Conservation (phyloP, 441 rosid species). For the Raphanus hybrid region DNA sequence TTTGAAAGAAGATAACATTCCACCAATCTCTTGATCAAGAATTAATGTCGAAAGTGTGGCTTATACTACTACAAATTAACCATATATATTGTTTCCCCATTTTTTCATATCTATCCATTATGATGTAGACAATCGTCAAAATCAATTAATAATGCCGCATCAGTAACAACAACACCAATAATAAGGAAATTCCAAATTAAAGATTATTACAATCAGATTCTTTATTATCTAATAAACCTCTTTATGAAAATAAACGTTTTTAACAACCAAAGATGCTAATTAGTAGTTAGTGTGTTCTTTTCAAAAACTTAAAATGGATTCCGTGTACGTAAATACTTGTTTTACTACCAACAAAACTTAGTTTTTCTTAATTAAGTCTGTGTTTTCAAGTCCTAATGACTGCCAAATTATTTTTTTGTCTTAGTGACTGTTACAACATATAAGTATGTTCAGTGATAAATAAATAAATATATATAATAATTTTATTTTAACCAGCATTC, state of each 20-base stretch:
- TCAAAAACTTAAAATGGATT: background rate
- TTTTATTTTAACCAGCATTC: no score
- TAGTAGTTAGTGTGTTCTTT: background rate
- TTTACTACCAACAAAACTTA: background rate
- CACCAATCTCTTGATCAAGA: slow-evolving; percentile 36
- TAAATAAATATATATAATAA: no score
- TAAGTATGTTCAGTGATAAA: no score
- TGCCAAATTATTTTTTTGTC: no score
- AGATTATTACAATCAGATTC: background rate
- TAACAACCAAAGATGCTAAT: background rate
- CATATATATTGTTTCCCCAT: slow-evolving; percentile 20
- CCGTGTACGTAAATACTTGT: background rate
- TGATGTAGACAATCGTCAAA: slow-evolving; percentile 33
- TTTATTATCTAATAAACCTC: background rate
- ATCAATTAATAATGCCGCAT: slow-evolving; percentile 8
- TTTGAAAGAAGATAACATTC: slow-evolving; percentile 35
- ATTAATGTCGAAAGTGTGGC: slow-evolving; percentile 36
- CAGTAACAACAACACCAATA: background rate
- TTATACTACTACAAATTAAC: slow-evolving; percentile 29
- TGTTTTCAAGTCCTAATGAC: no score
- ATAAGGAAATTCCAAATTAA: background rate
- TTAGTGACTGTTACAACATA: no score
- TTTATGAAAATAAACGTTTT: background rate
- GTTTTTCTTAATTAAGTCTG: background rate
- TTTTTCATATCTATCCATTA: slow-evolving; percentile 18